phyloP scores from a whole-genome alignment of 78 protist genomes.

The Cavenderia fasciculata region DNA sequence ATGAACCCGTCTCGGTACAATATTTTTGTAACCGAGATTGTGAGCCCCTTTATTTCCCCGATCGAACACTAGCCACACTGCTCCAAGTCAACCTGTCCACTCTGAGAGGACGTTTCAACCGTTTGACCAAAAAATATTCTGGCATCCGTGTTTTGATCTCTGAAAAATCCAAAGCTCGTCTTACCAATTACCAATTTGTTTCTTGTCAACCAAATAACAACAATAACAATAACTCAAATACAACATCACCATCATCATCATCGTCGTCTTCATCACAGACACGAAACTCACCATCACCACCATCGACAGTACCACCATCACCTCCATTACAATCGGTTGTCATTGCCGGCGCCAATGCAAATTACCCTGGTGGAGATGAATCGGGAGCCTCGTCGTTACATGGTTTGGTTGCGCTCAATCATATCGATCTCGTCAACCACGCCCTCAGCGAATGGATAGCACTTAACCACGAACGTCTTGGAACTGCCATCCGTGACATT shows the following conservation, averaged over 20 bases:
- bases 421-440: conserved; percentile 32
- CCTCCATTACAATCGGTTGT: too few relatives aligned
- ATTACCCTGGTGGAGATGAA: too few relatives aligned
- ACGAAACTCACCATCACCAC: neutral
- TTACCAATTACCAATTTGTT: neutral
- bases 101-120: conserved; percentile 59
- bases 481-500: conserved; percentile 33
- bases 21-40: conserved; percentile 41
- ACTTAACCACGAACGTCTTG: conserved; percentile 51
- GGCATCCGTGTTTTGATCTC: conserved; percentile 47
- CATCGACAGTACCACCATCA: neutral
- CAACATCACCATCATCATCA: neutral
- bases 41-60: conserved; percentile 71
- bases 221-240: too few relatives aligned
- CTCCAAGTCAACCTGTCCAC: conserved; percentile 60
- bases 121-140: conserved; percentile 41
- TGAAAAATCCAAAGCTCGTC: conserved; percentile 54
- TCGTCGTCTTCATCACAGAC: neutral
- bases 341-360: too few relatives aligned
- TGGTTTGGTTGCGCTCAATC: conserved; percentile 75
- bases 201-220: neutral
- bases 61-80: conserved; percentile 56
- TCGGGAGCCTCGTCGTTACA: conserved; percentile 51
- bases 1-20: conserved; percentile 15
- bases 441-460: conserved; percentile 70